These are phyloP conservation scores for Tolypocladium album DNA, from an alignment of 2,329 filamentous ascomycete species.

Conservation along the genomic window DNA sequence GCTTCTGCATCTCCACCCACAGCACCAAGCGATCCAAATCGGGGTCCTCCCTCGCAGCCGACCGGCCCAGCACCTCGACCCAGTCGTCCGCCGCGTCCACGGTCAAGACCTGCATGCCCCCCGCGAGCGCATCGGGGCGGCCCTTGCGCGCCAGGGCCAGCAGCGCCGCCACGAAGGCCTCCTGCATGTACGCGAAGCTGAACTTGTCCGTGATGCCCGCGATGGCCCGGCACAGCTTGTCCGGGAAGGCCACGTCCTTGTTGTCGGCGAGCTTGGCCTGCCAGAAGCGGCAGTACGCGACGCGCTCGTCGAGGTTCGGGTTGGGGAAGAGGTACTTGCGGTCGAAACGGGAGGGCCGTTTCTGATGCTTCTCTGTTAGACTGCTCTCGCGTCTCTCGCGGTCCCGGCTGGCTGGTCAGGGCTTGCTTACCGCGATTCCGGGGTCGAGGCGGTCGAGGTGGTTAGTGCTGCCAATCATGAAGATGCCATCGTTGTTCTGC, in stretches of 20 bases:
- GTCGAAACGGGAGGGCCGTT: conserved; percentile 56
- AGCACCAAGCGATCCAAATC: conserved; percentile 40
- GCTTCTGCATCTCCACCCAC: conserved; percentile 53
- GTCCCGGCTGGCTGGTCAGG: neutral
- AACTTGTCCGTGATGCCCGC: conserved; percentile 54
- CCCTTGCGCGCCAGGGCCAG: conserved; percentile 40
- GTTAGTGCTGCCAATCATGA: conserved; percentile 58
- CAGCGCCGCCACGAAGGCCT: conserved; percentile 54
- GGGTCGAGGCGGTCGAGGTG: conserved; percentile 56
- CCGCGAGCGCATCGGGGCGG: neutral
- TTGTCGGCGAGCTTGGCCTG: conserved; percentile 43
- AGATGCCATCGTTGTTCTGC: conserved; percentile 58
- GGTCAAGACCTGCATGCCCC: conserved; percentile 4
- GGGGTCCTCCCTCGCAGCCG: conserved; percentile 18
- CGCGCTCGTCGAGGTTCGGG: conserved; percentile 41
- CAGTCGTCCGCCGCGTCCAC: conserved; percentile 25
- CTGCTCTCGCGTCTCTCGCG: neutral
- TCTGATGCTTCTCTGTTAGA: conserved; percentile 21
- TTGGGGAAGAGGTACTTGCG: conserved; percentile 55
- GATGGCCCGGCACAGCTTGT: conserved; percentile 45
- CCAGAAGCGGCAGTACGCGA: conserved; percentile 54
- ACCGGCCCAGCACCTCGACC: conserved; percentile 18
- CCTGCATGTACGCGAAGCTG: conserved; percentile 60
- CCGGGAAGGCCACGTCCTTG: conserved; percentile 48
- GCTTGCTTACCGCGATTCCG: conserved; percentile 39